Base-by-base conservation (phyloP, 2,329 filamentous ascomycete genomes). In the Curvularia spicifera region DNA sequence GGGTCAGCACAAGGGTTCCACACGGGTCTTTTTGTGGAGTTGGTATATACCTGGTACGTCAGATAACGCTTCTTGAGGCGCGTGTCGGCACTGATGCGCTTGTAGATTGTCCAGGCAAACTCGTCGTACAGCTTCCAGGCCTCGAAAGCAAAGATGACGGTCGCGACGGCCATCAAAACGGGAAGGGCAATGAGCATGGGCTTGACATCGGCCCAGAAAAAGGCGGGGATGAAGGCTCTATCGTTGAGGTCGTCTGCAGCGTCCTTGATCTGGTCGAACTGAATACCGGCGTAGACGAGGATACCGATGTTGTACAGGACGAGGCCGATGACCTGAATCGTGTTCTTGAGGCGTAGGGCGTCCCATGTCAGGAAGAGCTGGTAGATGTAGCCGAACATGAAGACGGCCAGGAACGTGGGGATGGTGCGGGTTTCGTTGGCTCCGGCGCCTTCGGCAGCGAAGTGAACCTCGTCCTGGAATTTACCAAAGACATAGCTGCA, bases 21-120 rank as follows among this genome's bases (percentile, higher is more conserved):
- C 2, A 28, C 31, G 28, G n/a, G 39, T n/a, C 26, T n/a, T 28
- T 29, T n/a, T n/a, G 15, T 29, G 13, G 13, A 49, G 10, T 35
- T n/a, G n/a, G 15, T n/a, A 44, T 9, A 51, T 82, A 96, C 93
- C 88, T 99, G 95, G 76, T 96, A 99, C 61, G 94, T 91, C 59
- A 99, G 85, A 81, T 96, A 99, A 64, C 95, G 89, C 80, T 93
- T 89, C 85, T 97, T 98, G 89, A 99, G 92, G 71, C 93, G 88
- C 74, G 97, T 86, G 81, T 99, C 95, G 51, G 95, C 95, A 73
- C 93, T 96, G 75, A 99, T 99, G 78, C 96, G 93, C 83, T 99
- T 99, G 79, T 99, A 93, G 72, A 99, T 99, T 57, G 95, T 95
- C 95, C 95, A 99, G 10, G 95, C 94, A 78, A 99, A 99, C 77